A percentile compares a stretch with the other conserved stretches of the same genome.
These are phyloP conservation scores for Alternaria arborescens DNA, from an alignment of 2,329 filamentous ascomycete genomes.

Conservation along the genomic window DNA sequence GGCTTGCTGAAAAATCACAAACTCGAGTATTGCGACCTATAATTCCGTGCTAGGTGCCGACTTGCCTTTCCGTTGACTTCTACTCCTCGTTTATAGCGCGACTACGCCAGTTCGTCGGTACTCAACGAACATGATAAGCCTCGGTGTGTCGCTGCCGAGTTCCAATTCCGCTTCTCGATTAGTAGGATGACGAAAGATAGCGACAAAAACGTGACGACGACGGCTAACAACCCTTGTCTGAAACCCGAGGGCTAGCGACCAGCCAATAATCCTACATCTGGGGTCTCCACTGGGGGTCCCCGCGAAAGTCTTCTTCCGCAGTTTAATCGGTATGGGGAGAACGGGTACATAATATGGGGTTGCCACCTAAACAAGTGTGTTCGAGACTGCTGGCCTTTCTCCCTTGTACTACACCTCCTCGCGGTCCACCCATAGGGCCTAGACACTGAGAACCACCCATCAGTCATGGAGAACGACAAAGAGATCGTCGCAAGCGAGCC, in stretches of 20 bases:
- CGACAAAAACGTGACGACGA: constrained; percentile 14
- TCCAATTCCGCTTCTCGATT: constrained; percentile 4
- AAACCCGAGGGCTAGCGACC: constrained; percentile 14
- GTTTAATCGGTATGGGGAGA: background rate
- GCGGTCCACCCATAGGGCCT: background rate
- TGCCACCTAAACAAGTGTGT: background rate
- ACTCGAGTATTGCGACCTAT: background rate
- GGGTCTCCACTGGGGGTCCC: constrained; percentile 29
- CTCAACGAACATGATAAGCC: constrained; percentile 1
- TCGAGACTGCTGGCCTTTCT: background rate
- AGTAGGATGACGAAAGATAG: constrained; percentile 16
- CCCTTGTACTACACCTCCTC: background rate
- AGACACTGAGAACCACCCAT: background rate
- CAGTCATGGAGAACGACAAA: constrained; percentile 18
- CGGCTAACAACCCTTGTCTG: constrained; percentile 15
- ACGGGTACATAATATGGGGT: constrained; percentile 22
- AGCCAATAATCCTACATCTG: constrained; percentile 21
- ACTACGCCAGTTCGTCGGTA: background rate
- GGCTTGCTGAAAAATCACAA: background rate
- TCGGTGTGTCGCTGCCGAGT: constrained; percentile 19
- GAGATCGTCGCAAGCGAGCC: constrained; percentile 11
- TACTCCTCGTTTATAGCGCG: constrained; percentile 1
- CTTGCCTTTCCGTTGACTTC: background rate
- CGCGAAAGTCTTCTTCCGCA: constrained; percentile 8
- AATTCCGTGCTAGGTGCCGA: background rate